Evolutionary conservation across 306 rosid genomes (phyloP), one percentile per base, ranked within the genome.

Genomic region (Potentilla sterilis): DNA sequence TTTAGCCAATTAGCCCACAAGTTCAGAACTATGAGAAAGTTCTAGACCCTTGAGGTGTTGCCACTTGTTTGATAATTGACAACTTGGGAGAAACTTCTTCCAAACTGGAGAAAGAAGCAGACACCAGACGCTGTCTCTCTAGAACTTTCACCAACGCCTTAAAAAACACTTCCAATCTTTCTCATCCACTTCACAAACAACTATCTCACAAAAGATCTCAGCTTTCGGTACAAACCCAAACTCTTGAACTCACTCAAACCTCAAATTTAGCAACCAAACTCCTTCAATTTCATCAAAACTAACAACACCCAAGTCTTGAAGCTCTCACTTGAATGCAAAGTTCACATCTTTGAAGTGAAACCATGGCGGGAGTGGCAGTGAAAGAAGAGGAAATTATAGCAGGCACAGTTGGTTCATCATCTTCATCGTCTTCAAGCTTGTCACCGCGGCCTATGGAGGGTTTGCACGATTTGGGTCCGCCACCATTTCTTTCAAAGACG

Each of bases 401-500:
- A 11, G 81, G 69, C 48, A 43, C 78, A 3, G 72, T 58, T 47
- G 87, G 78, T 13, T 82, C 89, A 2, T 72, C 89, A 9, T 80
- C 93, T 11, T 82, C 93, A 2, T 84, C 94, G 3, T 82, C 91
- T 43, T 87, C 94, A 0, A 77, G 43, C 72, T 8, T 77, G 18
- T 67, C 83, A 2, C 97, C 99, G 2, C 95, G 77, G 37, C 99
- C 99, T 4, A 89, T 85, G 77, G 97, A 88, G 80, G 97, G 97
- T 0, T 55, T 96, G 4, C 89, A 92, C 85, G 97, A 92, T 2
- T 66, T 85, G 65, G 98, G 91, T 28, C 96, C 99, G 4, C 98
- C 99, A 63, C 99, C 99, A 4, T 96, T 96, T 80, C 92, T 96
- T 19, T 83, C 88, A 0, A 96, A 96, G 83, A 96, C 96, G 1